Evolutionary conservation across 1,139 yeast genomes (phyloP).

Genomic region (Candida sp.): DNA sequence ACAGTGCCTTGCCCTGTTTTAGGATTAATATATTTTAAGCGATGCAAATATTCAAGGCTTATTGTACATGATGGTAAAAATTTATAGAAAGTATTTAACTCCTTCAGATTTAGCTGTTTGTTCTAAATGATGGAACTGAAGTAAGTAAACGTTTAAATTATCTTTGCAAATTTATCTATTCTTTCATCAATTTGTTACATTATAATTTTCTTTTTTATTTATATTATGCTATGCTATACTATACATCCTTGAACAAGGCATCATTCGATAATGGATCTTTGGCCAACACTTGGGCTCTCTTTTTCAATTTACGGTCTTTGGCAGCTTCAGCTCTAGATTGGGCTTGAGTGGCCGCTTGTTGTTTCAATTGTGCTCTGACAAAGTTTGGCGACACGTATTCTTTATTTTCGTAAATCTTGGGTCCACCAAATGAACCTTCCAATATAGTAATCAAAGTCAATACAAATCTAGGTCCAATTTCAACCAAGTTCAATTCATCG

Average conservation of each 20-base stretch:
- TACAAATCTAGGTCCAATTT: conserved; percentile 96
- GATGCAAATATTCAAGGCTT: too few relatives aligned
- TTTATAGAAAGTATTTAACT: too few relatives aligned
- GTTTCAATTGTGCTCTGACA: conserved; percentile 85
- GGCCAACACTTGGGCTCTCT: conserved; percentile 70
- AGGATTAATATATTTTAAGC: too few relatives aligned
- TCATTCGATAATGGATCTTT: conserved; percentile 86
- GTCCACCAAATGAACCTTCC: conserved; percentile 98
- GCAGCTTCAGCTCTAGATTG: conserved; percentile 78
- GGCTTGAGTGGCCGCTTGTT: conserved; percentile 80
- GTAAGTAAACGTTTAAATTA: too few relatives aligned
- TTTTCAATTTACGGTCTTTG: conserved; percentile 67
- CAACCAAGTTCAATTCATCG: conserved; percentile 73
- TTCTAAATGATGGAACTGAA: too few relatives aligned
- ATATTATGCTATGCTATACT: not conserved
- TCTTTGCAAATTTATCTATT: too few relatives aligned
- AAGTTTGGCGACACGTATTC: conserved; percentile 96
- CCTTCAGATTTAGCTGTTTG: too few relatives aligned
- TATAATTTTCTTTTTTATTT: too few relatives aligned
- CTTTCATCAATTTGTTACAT: too few relatives aligned
- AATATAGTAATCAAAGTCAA: conserved; percentile 87
- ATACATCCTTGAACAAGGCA: conserved; percentile 56
- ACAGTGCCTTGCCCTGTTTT: too few relatives aligned
- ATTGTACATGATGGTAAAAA: too few relatives aligned
- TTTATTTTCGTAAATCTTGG: conserved; percentile 95